Evolutionary conservation across 352 stramenopile species (phyloP), one percentile per base, ranked within the genome.

Genomic region (Globisporangium sylvaticum): DNA sequence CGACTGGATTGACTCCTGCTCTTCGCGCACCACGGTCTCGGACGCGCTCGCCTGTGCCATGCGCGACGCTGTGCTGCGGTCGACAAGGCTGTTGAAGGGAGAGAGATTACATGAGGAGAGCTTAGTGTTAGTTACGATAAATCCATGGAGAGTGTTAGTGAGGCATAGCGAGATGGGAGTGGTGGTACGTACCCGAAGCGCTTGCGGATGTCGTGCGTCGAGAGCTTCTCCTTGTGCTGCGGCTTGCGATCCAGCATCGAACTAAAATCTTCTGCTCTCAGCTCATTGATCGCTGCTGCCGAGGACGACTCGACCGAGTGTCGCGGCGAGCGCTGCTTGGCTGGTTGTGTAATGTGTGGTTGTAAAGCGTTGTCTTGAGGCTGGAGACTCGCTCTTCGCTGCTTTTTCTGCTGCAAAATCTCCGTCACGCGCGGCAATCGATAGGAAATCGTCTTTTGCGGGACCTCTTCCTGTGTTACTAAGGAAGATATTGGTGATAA

Each of bases 1-100:
- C 24, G 81, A 79, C 68, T 93, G 74, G 42, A 93, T 84, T 1
- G 70, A 76, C 61, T 93, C 83, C 52, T 91, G 84, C 65, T 91
- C 81, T 70, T 85, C 80, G 48, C 74, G 76, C 8, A 69, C 80
- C 9, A 81, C 73, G 14, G 66, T 74, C 50, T 90, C 79, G 0
- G 76, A 83, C 20, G 76, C 77, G 31, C 25, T 80, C 18, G 55
- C 48, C 14, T 76, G 74, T 9, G 64, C 65, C 10, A 42, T 24
- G 48, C 68, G 58, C 20, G 58, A n/a, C 58, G 74, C 39, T 20
- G 50, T 58, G 57, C 71, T 25, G 18, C 75, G 79, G 60, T 89
- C 77, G 4, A 77, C 53, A 20, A 90, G 70, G 0, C 76, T n/a
- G n/a, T n/a, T n/a, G n/a, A n/a, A n/a, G n/a, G n/a, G n/a, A n/a